phyloP scores from a whole-genome alignment of 495 filamentous ascomycete species.

The Xylaria longipes region DNA sequence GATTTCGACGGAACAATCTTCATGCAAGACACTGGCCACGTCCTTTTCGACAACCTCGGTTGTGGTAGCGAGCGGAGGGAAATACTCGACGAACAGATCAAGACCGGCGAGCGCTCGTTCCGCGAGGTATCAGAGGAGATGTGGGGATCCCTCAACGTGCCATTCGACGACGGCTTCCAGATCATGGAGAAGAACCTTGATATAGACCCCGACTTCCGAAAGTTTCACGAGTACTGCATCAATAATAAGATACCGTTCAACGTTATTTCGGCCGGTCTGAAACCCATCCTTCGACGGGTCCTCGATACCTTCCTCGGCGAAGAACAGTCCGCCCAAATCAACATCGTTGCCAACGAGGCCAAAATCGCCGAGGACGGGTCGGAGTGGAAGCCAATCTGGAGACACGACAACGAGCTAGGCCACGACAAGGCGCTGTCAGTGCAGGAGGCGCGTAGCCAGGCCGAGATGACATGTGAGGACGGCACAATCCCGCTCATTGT shows the following conservation, averaged over 20 bases:
- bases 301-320: constrained; percentile 71
- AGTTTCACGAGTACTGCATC: constrained; percentile 71
- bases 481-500: constrained; percentile 72
- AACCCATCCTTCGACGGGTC: constrained; percentile 67
- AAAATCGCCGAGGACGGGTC: constrained; percentile 61
- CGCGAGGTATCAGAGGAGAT: constrained; percentile 79
- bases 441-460: constrained; percentile 62
- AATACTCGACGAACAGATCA: constrained; percentile 70
- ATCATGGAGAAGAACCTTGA: constrained; percentile 69
- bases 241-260: constrained; percentile 72
- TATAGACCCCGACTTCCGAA: constrained; percentile 69
- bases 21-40: constrained; percentile 79
- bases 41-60: constrained; percentile 72
- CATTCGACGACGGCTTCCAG: constrained; percentile 76
- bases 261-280: constrained; percentile 74
- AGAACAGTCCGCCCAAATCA: constrained; percentile 58
- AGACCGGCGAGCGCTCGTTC: constrained; percentile 70
- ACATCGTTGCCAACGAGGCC: constrained; percentile 77
- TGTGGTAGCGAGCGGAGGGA: constrained; percentile 64
- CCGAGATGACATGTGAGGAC: constrained; percentile 59
- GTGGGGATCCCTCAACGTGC: constrained; percentile 73
- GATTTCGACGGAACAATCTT: constrained; percentile 83
- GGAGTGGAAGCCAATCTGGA: constrained; percentile 74
- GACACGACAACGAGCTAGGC: constrained; percentile 69
- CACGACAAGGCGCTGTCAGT: constrained; percentile 76